Percentiles rank a stretch among this genome's conserved stretches.
Evolutionary conservation across 2,329 filamentous ascomycete genomes (phyloP).

Genomic region (Cercospora sp.): DNA sequence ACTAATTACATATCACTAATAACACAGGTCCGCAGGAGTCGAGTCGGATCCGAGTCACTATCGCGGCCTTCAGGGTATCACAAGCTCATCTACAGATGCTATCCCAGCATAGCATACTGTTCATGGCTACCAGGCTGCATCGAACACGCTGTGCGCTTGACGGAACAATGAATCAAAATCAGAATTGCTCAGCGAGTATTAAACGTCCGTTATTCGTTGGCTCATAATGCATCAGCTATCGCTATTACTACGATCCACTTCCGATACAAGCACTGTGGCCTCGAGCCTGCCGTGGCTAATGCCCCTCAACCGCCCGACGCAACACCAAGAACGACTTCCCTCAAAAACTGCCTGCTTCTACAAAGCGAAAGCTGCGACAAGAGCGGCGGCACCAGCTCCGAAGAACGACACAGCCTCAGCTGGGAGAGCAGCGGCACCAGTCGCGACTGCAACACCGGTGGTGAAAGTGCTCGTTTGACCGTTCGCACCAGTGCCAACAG

Average conservation of each 20-base stretch:
- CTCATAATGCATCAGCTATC: not conserved
- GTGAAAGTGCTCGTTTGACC: not conserved
- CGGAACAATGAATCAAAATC: not conserved
- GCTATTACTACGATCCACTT: not conserved
- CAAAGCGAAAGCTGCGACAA: conserved; percentile 9
- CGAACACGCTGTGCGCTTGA: not conserved
- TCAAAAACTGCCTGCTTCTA: not conserved
- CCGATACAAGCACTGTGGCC: not conserved
- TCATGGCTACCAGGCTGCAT: not conserved
- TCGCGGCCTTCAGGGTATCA: not conserved
- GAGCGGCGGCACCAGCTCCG: conserved; percentile 10
- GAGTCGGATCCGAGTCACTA: not conserved
- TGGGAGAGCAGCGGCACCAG: conserved; percentile 6
- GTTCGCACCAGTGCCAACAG: not conserved
- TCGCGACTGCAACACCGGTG: not conserved
- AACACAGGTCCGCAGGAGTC: not conserved
- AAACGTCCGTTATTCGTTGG: not conserved
- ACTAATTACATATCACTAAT: not conserved
- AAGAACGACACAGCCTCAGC: conserved; percentile 6
- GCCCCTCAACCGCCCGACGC: not conserved
- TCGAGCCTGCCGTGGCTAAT: not conserved
- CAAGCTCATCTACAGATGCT: not conserved
- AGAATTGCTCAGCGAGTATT: not conserved
- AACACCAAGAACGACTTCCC: not conserved
- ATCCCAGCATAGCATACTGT: not conserved